Conservation (phyloP, 2,329 filamentous ascomycete species). For the Cytospora chrysosperma region DNA sequence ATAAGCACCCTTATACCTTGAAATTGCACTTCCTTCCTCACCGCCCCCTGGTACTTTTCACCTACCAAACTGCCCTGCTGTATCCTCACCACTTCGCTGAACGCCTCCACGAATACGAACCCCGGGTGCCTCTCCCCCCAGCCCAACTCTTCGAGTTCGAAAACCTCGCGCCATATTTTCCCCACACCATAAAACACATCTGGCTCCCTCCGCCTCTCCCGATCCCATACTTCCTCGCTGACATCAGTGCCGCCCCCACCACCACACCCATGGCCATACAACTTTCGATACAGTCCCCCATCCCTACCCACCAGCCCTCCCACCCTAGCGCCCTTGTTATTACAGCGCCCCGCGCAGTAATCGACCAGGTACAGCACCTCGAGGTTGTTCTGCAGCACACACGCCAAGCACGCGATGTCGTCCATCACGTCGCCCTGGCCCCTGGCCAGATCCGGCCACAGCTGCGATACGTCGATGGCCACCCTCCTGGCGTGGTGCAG, state of each 20-base stretch:
- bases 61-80: constrained; percentile 33
- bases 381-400: constrained; percentile 24
- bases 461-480: constrained; percentile 23
- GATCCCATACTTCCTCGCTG: constrained; percentile 17
- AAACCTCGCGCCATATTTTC: constrained; percentile 35
- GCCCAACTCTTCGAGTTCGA: constrained; percentile 33
- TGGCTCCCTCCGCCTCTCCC: constrained; percentile 24
- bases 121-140: constrained; percentile 34
- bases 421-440: constrained; percentile 13
- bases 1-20: constrained; percentile 21
- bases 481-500: constrained; percentile 23
- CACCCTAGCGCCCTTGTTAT: background rate
- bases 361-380: constrained; percentile 26
- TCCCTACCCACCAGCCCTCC: constrained; percentile 25
- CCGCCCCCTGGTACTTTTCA: constrained; percentile 29
- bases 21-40: constrained; percentile 27
- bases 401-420: constrained; percentile 24
- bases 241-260: constrained; percentile 3
- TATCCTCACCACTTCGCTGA: constrained; percentile 32
- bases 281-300: constrained; percentile 26
- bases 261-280: constrained; percentile 15
- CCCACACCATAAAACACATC: constrained; percentile 34
- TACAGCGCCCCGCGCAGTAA: constrained; percentile 15
- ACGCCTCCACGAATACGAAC: constrained; percentile 33
- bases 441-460: constrained; percentile 14